These are phyloP conservation scores for Sorghum bicolor DNA, from an alignment of 176 grass and related monocot species.

Conservation along the genomic window Sorghum_bicolor_NCBIv3 NC_012870.2:9115001-9115500, in stretches of 20 bases:
- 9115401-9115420: constrained; percentile 68
- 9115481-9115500: background rate
- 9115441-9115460: constrained; percentile 80
- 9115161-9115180: background rate
- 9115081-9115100: background rate
- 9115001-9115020: constrained; percentile 1
- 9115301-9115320: constrained; percentile 44
- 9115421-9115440: constrained; percentile 75
- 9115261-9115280: constrained; percentile 91
- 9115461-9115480: constrained; percentile 63
- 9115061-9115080: background rate
- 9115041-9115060: background rate
- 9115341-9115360: background rate
- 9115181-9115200: background rate
- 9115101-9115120: background rate
- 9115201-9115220: background rate
- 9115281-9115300: constrained; percentile 67
- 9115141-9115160: background rate
- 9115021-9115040: background rate
- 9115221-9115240: background rate
- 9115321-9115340: background rate
- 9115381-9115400: background rate
- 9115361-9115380: background rate
- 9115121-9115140: background rate
- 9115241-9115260: constrained; percentile 49